Evolutionary conservation across 1,284 basidiomycete species (phyloP).

Genomic region (Tylopilus sp.): DNA sequence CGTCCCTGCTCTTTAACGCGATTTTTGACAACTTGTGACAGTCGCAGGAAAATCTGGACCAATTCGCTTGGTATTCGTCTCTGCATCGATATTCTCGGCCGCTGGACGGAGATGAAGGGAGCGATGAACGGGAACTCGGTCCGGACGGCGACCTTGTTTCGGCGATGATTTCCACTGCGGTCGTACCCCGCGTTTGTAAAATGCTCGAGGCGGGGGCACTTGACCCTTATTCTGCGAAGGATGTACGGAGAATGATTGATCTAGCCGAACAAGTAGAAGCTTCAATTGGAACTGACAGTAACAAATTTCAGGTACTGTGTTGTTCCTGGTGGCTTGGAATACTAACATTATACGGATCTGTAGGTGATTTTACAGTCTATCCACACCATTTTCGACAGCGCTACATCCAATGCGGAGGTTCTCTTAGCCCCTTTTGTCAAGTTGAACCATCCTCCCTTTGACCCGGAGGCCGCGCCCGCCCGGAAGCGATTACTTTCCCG

Average conservation of each 20-base stretch:
- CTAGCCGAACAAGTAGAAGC: conserved; percentile 78
- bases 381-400: conserved; percentile 52
- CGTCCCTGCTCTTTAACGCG: not conserved
- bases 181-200: conserved; percentile 72
- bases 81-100: conserved; percentile 77
- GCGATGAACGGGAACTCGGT: conserved; percentile 56
- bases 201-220: conserved; percentile 69
- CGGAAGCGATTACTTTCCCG: conserved; percentile 66
- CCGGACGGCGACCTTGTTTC: conserved; percentile 85
- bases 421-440: conserved; percentile 43
- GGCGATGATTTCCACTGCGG: conserved; percentile 79
- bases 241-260: conserved; percentile 64
- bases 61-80: conserved; percentile 78
- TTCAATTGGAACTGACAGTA: conserved; percentile 61
- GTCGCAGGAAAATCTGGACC: conserved; percentile 63
- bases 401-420: conserved; percentile 45
- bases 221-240: conserved; percentile 74
- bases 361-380: conserved; percentile 69
- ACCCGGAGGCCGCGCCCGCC: conserved; percentile 71
- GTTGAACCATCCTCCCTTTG: conserved; percentile 52
- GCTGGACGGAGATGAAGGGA: conserved; percentile 40
- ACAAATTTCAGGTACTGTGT: conserved; percentile 62
- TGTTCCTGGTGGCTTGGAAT: conserved; percentile 1
- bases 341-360: conserved; percentile 14
- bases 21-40: conserved; percentile 11